A percentile compares a stretch with the other conserved stretches of the same genome.
Conservation (phyloP, 257 asterid genomes). For the Solanum commersonii region DNA sequence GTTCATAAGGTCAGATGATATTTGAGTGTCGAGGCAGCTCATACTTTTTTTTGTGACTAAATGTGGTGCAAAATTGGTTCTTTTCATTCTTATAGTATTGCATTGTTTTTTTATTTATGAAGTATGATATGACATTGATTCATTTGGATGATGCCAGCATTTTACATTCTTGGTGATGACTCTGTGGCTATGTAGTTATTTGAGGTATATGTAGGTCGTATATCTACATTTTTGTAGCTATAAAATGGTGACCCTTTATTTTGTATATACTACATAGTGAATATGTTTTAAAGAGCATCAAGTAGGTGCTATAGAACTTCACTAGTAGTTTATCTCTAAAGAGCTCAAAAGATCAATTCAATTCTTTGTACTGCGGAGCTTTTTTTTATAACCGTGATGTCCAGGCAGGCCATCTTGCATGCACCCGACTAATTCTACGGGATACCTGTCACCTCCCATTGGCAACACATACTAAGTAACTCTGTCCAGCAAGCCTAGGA, state of each 20-base stretch:
- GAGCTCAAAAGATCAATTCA: background rate
- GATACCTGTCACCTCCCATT: background rate
- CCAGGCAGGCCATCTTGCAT: background rate
- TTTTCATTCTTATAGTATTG: background rate
- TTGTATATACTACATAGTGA: background rate
- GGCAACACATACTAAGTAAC: background rate
- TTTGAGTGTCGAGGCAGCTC: background rate
- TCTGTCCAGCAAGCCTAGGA: background rate
- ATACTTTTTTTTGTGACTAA: background rate
- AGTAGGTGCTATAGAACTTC: background rate
- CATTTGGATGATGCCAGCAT: background rate
- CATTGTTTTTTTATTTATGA: background rate
- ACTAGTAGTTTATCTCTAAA: background rate
- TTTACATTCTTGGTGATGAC: background rate
- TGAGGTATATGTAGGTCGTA: background rate
- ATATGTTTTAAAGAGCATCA: background rate
- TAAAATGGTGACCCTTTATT: background rate
- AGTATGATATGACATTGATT: background rate
- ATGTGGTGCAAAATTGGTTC: background rate
- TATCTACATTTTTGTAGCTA: background rate
- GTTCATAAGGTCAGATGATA: background rate
- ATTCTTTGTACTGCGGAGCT: background rate
- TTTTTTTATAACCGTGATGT: background rate
- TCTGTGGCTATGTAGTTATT: background rate
- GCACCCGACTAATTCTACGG: background rate